Conservation (phyloP, 192 early-diverging fungal species). For the Coemansia sp. region DNA sequence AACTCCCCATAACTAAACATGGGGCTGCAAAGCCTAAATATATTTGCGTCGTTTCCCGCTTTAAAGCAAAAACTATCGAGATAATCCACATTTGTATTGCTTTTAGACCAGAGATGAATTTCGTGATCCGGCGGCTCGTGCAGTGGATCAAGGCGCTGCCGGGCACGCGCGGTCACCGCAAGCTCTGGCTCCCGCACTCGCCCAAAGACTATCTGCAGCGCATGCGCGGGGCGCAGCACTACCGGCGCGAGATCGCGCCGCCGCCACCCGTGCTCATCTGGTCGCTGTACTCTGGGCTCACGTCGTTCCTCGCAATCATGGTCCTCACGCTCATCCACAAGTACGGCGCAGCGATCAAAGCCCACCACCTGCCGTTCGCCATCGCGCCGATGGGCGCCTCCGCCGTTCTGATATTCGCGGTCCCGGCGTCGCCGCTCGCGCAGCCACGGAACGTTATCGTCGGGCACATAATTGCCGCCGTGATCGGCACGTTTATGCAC, state of each 20-base stretch:
- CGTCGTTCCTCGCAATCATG: conserved; percentile 35
- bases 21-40: too few species aligned
- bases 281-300: conserved; percentile 31
- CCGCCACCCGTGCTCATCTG: conserved; percentile 36
- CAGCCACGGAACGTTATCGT: conserved; percentile 47
- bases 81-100: too few species aligned
- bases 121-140: conserved; percentile 18
- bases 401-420: conserved; percentile 42
- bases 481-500: conserved; percentile 43
- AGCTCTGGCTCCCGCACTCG: conserved; percentile 25
- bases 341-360: conserved; percentile 37
- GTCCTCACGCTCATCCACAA: conserved; percentile 30
- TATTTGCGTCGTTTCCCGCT: too few species aligned
- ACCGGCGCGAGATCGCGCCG: conserved; percentile 13
- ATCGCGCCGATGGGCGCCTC: conserved; percentile 45
- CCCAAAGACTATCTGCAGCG: conserved; percentile 19
- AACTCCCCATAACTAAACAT: too few species aligned
- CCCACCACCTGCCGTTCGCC: conserved; percentile 47
- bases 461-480: conserved; percentile 37
- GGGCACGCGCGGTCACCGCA: conserved; percentile 32
- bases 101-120: too few species aligned
- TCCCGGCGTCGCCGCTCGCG: conserved; percentile 35
- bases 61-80: too few species aligned
- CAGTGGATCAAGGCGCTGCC: conserved; percentile 36
- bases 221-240: conserved; percentile 44